A percentile compares a stretch with the other conserved stretches of the same genome.
phyloP scores from a whole-genome alignment of 1,284 basidiomycete genomes.

The Moniliophthora roreri region DNA sequence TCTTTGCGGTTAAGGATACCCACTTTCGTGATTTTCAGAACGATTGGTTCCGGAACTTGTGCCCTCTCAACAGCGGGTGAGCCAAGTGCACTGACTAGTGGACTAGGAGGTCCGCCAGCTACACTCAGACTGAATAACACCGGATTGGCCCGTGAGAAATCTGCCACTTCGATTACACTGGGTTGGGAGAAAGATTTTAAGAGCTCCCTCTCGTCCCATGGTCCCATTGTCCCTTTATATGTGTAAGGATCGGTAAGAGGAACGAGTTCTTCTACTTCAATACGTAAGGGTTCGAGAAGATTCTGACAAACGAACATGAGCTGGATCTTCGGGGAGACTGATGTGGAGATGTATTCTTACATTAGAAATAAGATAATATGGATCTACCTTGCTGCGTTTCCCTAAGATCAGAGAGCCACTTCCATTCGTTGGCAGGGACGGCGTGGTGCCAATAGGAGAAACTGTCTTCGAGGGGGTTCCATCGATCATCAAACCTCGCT shows the following conservation, averaged over 20 bases:
- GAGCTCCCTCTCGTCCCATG: conserved; percentile 71
- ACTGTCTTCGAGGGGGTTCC: conserved; percentile 33
- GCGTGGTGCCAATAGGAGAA: conserved; percentile 35
- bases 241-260: conserved; percentile 74
- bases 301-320: conserved; percentile 42
- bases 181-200: conserved; percentile 74
- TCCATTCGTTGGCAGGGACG: conserved; percentile 29
- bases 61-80: conserved; percentile 21
- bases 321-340: conserved; percentile 3
- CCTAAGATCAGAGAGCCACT: conserved; percentile 40
- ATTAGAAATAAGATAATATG: conserved; percentile 87
- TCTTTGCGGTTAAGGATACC: conserved; percentile 87
- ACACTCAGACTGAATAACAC: conserved; percentile 50
- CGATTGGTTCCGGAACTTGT: conserved; percentile 37
- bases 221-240: conserved; percentile 69
- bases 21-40: conserved; percentile 79
- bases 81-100: conserved; percentile 24
- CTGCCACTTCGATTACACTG: conserved; percentile 57
- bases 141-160: conserved; percentile 36
- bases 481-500: conserved; percentile 48
- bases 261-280: conserved; percentile 69
- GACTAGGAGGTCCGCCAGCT: conserved; percentile 31
- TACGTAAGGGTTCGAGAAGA: conserved; percentile 71
- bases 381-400: conserved; percentile 77
- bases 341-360: conserved; percentile 39